phyloP scores from a whole-genome alignment of 495 filamentous ascomycete species.

The Xylaria acuta region DNA sequence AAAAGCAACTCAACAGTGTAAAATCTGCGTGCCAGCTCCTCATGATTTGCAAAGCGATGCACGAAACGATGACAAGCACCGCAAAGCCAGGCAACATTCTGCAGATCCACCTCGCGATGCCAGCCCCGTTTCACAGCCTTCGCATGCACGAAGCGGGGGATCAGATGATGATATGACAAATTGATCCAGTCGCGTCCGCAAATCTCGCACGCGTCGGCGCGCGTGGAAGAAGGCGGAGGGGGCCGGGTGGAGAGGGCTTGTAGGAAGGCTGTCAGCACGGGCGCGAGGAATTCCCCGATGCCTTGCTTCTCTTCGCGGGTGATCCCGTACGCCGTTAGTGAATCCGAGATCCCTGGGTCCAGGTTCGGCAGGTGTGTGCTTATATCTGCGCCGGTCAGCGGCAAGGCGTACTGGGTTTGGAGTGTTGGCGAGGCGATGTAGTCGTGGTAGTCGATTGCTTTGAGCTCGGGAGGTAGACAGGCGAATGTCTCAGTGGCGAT shows the following conservation, averaged over 20 bases:
- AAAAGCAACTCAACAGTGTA: slow-evolving; percentile 74
- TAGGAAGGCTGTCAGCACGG: slow-evolving; percentile 67
- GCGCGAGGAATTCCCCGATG: slow-evolving; percentile 61
- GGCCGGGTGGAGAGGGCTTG: slow-evolving; percentile 60
- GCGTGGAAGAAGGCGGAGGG: slow-evolving; percentile 63
- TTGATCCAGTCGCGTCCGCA: slow-evolving; percentile 80
- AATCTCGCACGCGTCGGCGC: slow-evolving; percentile 72
- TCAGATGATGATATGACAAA: slow-evolving; percentile 83
- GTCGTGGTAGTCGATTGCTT: slow-evolving; percentile 64
- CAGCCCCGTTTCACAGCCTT: slow-evolving; percentile 82
- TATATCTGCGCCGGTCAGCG: slow-evolving; percentile 45
- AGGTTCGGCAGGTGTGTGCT: slow-evolving; percentile 45
- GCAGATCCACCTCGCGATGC: slow-evolving; percentile 76
- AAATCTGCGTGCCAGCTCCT: slow-evolving; percentile 77
- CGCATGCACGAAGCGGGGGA: slow-evolving; percentile 76
- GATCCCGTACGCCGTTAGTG: slow-evolving; percentile 67
- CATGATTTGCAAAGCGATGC: slow-evolving; percentile 76
- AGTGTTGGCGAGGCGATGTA: slow-evolving; percentile 57
- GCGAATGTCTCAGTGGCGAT: slow-evolving; percentile 72
- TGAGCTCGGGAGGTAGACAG: slow-evolving; percentile 64
- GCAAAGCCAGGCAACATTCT: slow-evolving; percentile 89
- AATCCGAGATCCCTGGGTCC: slow-evolving; percentile 63
- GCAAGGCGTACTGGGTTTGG: slow-evolving; percentile 55
- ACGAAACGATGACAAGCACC: slow-evolving; percentile 87
- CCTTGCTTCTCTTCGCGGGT: slow-evolving; percentile 45